These are phyloP conservation scores for Setaria italica DNA, from an alignment of 202 grass and related monocot species.

Conservation along the genomic window DNA sequence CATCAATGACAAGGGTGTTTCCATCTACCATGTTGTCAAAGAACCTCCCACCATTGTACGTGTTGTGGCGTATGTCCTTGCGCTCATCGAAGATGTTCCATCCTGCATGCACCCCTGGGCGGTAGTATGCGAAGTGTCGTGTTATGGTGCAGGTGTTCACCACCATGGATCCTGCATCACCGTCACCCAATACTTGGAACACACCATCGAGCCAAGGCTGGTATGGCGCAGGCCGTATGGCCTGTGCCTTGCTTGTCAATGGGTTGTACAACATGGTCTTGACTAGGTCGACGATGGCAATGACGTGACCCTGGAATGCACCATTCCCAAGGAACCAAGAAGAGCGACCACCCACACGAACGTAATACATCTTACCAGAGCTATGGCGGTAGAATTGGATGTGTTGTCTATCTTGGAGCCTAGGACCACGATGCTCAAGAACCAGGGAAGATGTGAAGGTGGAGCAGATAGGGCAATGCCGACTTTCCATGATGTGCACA, in stretches of 20 bases:
- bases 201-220: conserved; percentile 7
- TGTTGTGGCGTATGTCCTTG: not conserved
- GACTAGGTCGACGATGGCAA: not conserved
- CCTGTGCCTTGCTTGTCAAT: not conserved
- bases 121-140: conserved; percentile 6
- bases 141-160: conserved; percentile 5
- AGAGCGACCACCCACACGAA: not conserved
- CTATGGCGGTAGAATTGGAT: conserved; percentile 27
- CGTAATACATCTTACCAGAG: not conserved
- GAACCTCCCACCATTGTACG: conserved; percentile 24
- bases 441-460: conserved; percentile 42
- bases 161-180: not conserved
- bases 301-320: not conserved
- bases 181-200: not conserved
- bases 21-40: not conserved
- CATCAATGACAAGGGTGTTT: conserved; percentile 6
- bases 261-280: conserved; percentile 27
- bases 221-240: not conserved
- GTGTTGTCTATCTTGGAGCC: not conserved
- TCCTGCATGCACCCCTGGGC: not conserved
- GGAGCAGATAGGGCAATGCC: not conserved
- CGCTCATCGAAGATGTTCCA: not conserved
- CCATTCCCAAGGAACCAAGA: conserved; percentile 3
- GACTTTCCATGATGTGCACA: conserved; percentile 49
- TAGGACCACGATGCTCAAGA: not conserved